phyloP scores from a whole-genome alignment of 73 alveolate genomes.

The Durusdinium trenchii region DNA sequence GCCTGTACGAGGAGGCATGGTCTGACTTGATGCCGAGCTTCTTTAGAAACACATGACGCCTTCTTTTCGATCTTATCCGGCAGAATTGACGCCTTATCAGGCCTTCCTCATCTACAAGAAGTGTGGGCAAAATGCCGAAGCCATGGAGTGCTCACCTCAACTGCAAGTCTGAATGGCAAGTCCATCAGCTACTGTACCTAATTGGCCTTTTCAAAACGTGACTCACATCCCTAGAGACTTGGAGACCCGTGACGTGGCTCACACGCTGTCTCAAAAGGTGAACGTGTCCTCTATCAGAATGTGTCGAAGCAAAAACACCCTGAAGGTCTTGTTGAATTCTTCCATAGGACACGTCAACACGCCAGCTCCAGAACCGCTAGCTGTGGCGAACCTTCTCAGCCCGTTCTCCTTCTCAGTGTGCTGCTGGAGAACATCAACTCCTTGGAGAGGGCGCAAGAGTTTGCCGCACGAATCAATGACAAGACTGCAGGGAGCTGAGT shows the following conservation, averaged over 20 bases:
- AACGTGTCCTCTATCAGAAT: neutral
- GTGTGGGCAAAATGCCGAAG: slow-evolving; percentile 98
- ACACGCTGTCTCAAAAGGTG: too few species aligned
- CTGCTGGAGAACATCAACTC: slow-evolving; percentile 98
- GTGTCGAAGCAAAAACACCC: neutral
- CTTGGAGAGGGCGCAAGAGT: slow-evolving; percentile 97
- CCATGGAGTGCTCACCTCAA: slow-evolving; percentile 97
- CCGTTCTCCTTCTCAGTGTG: slow-evolving; percentile 7
- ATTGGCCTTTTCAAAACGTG: neutral
- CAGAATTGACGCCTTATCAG: too few species aligned
- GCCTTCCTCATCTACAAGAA: slow-evolving; percentile 99
- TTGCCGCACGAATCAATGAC: slow-evolving; percentile 90
- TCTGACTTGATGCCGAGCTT: neutral
- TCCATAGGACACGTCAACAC: neutral
- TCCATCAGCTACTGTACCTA: neutral
- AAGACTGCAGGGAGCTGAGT: slow-evolving; percentile 38
- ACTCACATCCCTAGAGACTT: too few species aligned
- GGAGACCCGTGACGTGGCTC: too few species aligned
- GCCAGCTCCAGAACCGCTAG: neutral
- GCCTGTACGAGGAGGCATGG: slow-evolving; percentile 98
- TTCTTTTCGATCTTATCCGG: neutral
- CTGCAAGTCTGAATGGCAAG: neutral
- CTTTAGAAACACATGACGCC: neutral
- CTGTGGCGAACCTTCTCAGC: neutral
- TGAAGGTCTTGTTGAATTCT: neutral